Conservation (phyloP, 768 basidiomycete genomes). For the Tricholoma terreum region DNA sequence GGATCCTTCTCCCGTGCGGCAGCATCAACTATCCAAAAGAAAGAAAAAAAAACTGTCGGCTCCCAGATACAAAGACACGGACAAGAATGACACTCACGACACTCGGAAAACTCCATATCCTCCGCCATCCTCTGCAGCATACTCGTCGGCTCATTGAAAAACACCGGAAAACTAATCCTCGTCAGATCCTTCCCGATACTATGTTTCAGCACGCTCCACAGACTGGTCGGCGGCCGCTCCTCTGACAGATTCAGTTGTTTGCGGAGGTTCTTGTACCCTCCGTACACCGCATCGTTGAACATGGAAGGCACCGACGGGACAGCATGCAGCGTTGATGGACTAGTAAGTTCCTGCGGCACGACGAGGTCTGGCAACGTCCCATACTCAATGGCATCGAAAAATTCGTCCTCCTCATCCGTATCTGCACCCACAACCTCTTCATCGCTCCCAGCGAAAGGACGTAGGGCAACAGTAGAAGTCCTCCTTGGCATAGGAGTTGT, state of each 20-base stretch:
- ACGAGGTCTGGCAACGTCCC: slow-evolving; percentile 75
- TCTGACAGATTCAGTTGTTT: slow-evolving; percentile 62
- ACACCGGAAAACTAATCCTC: slow-evolving; percentile 92
- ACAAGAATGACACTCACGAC: slow-evolving; percentile 50
- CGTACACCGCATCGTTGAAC: slow-evolving; percentile 44
- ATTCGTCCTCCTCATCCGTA: slow-evolving; percentile 90
- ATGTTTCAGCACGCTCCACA: slow-evolving; percentile 94
- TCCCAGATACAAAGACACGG: not conserved
- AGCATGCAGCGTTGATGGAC: slow-evolving; percentile 25
- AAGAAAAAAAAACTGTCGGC: slow-evolving; percentile 6
- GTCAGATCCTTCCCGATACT: slow-evolving; percentile 97
- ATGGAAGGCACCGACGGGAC: slow-evolving; percentile 10
- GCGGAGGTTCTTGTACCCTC: slow-evolving; percentile 67
- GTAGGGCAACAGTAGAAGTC: not conserved
- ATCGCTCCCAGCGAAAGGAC: slow-evolving; percentile 7
- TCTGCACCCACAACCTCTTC: slow-evolving; percentile 30
- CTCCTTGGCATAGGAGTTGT: not conserved
- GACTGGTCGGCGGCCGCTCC: slow-evolving; percentile 82
- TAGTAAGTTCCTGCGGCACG: slow-evolving; percentile 60
- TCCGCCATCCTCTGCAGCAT: slow-evolving; percentile 98
- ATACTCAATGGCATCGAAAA: slow-evolving; percentile 94
- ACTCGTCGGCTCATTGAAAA: slow-evolving; percentile 91
- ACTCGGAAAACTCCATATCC: slow-evolving; percentile 97
- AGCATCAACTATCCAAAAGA: slow-evolving; percentile 63
- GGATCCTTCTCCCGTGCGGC: slow-evolving; percentile 77